Conservation (phyloP, 345 rosid species). For the Sapria himalayana region DNA sequence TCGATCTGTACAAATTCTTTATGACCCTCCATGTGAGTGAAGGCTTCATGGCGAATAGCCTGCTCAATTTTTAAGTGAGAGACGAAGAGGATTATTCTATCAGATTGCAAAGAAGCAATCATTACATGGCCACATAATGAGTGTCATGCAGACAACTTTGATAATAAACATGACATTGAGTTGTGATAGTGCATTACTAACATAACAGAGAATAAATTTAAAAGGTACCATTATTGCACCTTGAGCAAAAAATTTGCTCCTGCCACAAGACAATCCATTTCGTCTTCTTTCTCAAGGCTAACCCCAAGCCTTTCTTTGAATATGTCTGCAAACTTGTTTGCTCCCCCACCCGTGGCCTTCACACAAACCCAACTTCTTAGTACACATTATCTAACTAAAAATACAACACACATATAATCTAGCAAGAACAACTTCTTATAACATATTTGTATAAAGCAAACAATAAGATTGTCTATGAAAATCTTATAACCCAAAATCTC, state of each 20-base stretch:
- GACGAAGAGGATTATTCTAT: too few species aligned
- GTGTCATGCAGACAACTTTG: too few species aligned
- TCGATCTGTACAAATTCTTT: constrained; percentile 96
- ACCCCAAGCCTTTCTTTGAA: constrained; percentile 91
- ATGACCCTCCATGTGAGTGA: constrained; percentile 81
- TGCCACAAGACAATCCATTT: constrained; percentile 95
- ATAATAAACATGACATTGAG: too few species aligned
- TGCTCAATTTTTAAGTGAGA: constrained; percentile 11
- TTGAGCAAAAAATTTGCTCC: constrained; percentile 97
- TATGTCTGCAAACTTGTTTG: constrained; percentile 73
- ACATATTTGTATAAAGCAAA: neutral
- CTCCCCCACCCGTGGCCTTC: constrained; percentile 99
- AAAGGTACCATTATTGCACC: constrained; percentile 20
- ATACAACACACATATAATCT: too few species aligned
- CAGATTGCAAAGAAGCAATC: too few species aligned
- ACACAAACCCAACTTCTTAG: constrained; percentile 17
- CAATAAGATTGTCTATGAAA: neutral
- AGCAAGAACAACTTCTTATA: neutral
- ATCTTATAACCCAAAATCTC: too few species aligned
- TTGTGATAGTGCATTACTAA: too few species aligned
- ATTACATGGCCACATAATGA: too few species aligned
- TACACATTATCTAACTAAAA: too few species aligned
- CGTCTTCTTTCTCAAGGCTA: constrained; percentile 96
- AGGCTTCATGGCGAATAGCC: constrained; percentile 99
- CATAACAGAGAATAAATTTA: constrained; percentile 1